phyloP scores from a whole-genome alignment of 2,329 filamentous ascomycete genomes.

The Madurella fahalii region DNA sequence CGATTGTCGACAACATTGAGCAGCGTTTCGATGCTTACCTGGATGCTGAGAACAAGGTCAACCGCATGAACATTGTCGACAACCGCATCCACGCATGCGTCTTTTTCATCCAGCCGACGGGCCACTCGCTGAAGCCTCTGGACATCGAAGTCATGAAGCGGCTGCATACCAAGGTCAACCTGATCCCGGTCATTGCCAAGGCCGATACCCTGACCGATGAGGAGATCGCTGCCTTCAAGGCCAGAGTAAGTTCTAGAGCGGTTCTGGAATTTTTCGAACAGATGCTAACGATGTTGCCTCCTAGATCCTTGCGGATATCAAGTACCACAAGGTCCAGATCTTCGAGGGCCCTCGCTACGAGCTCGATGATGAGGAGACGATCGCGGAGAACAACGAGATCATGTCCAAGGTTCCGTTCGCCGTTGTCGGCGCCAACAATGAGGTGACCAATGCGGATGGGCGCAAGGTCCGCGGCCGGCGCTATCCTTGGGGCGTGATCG shows the following conservation, averaged over 20 bases:
- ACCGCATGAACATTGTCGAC: constrained; percentile 99
- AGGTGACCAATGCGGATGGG: constrained; percentile 86
- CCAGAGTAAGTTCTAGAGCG: constrained; percentile 65
- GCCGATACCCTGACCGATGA: constrained; percentile 96
- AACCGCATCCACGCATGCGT: constrained; percentile 98
- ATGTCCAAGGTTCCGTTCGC: constrained; percentile 99
- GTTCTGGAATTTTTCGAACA: background rate
- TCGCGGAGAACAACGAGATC: constrained; percentile 99
- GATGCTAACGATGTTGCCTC: constrained; percentile 15
- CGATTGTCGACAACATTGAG: constrained; percentile 99
- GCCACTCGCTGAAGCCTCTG: constrained; percentile 95
- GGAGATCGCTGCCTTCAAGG: constrained; percentile 91
- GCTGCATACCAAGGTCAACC: constrained; percentile 99
- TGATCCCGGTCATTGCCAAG: constrained; percentile 99
- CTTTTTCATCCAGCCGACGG: constrained; percentile 99
- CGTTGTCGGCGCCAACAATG: constrained; percentile 92
- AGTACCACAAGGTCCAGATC: constrained; percentile 96
- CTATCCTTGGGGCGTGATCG: constrained; percentile 97
- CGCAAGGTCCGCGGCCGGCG: constrained; percentile 93
- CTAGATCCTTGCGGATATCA: constrained; percentile 94
- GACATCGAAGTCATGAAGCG: constrained; percentile 99
- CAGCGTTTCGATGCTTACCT: constrained; percentile 97
- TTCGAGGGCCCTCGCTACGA: constrained; percentile 98
- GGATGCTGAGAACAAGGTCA: constrained; percentile 99
- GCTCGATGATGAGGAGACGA: constrained; percentile 98